Percentiles rank a stretch among this genome's conserved stretches.
phyloP scores from a whole-genome alignment of 495 filamentous ascomycete species.

The Aspergillus sclerotiicarbonarius region DNA sequence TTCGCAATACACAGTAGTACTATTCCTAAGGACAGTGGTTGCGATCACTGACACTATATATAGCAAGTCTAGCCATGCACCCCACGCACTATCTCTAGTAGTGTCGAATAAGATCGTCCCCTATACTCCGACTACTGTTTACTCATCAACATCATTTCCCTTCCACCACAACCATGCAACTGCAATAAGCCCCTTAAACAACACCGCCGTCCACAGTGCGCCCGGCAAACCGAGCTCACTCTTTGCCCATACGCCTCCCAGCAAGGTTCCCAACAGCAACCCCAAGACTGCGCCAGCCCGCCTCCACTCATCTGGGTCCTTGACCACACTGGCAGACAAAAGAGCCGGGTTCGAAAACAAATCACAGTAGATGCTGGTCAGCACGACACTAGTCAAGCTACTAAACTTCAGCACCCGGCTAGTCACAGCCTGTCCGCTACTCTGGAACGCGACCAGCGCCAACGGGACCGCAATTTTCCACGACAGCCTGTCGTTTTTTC shows the following conservation, averaged over 20 bases:
- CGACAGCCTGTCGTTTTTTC: not conserved
- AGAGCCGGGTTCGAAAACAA: slow-evolving; percentile 60
- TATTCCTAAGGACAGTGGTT: too few species aligned
- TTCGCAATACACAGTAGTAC: too few species aligned
- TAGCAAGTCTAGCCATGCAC: too few species aligned
- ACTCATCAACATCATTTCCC: slow-evolving; percentile 1
- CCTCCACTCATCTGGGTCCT: slow-evolving; percentile 64
- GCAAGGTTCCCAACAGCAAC: slow-evolving; percentile 59
- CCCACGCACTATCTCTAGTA: too few species aligned
- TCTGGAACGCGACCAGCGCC: slow-evolving; percentile 67
- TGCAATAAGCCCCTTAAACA: slow-evolving; percentile 51
- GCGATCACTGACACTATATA: too few species aligned
- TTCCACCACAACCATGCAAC: slow-evolving; percentile 46
- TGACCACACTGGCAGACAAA: slow-evolving; percentile 23
- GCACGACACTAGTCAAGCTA: slow-evolving; percentile 71
- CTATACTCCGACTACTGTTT: not conserved
- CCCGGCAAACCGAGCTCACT: slow-evolving; percentile 53
- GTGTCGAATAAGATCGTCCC: not conserved
- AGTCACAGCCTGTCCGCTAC: slow-evolving; percentile 66
- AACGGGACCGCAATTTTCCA: slow-evolving; percentile 54
- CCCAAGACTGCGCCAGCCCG: slow-evolving; percentile 55
- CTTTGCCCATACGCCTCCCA: slow-evolving; percentile 61
- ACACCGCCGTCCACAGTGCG: slow-evolving; percentile 59
- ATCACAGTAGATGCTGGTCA: slow-evolving; percentile 71
- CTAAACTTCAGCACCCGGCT: slow-evolving; percentile 61